These are phyloP conservation scores for Akanthomyces muscarius DNA, from an alignment of 2,329 filamentous ascomycete genomes.

Conservation along the genomic window DNA sequence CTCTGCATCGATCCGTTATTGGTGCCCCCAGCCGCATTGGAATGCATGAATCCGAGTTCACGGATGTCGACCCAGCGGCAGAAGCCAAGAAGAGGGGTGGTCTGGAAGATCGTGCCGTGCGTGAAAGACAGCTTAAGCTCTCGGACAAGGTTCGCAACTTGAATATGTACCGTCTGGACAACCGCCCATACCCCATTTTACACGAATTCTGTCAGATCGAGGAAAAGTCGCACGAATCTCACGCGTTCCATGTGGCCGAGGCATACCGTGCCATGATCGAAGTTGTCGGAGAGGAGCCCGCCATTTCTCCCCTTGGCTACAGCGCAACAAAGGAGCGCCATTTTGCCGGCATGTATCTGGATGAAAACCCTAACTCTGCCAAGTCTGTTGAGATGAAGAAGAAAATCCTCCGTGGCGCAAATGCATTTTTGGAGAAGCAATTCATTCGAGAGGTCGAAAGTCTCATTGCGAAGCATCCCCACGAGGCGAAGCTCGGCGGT, in stretches of 20 bases:
- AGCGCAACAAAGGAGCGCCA: constrained; percentile 69
- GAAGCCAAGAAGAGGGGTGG: constrained; percentile 43
- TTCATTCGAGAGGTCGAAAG: constrained; percentile 76
- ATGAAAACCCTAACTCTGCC: constrained; percentile 64
- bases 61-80: constrained; percentile 61
- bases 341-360: constrained; percentile 72
- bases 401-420: constrained; percentile 75
- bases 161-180: constrained; percentile 67
- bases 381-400: constrained; percentile 67
- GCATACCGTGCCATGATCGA: constrained; percentile 78
- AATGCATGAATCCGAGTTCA: constrained; percentile 60
- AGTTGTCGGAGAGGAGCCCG: constrained; percentile 69
- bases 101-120: constrained; percentile 68
- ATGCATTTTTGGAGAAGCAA: constrained; percentile 72
- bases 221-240: constrained; percentile 62
- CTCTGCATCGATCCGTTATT: constrained; percentile 79
- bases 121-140: constrained; percentile 81
- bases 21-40: constrained; percentile 70
- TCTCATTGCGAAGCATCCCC: constrained; percentile 75
- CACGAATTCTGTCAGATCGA: constrained; percentile 74
- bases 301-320: constrained; percentile 55
- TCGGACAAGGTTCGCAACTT: constrained; percentile 74
- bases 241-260: constrained; percentile 71
- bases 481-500: constrained; percentile 85
- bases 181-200: constrained; percentile 67